Evolutionary conservation across 1,284 basidiomycete species (phyloP), one percentile per base, ranked within the genome.

Genomic region (Cryptococcus wingfieldii): DNA sequence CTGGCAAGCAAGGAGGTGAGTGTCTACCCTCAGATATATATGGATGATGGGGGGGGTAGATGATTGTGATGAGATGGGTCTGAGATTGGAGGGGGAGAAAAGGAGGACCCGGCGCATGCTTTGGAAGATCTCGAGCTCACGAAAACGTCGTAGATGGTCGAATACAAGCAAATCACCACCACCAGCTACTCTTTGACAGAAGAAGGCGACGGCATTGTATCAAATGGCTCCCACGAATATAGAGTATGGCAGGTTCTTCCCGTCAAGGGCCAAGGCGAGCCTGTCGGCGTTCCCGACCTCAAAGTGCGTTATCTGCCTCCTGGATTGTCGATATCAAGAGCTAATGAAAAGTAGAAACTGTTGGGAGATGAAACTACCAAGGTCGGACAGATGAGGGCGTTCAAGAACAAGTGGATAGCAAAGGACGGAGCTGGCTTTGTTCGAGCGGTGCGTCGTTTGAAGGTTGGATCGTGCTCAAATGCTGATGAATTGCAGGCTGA

Each of bases 401-500:
- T 99, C 83, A 96, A 94, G 80, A 95, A 90, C 71, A 90, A 89
- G 64, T 98, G 96, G 94, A 92, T 98, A 63, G 83, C 82, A 31
- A 98, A 98, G 77, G 89, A 95, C 62, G 90, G 89, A 4, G 83
- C 85, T 62, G 90, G 91, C 19, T 85, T 97, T 59, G 85, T 97
- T 53, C 88, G 88, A 77, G 80, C 86, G 58, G 91, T 94, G 54
- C 66, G 89, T 82, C 37, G 4, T n/a, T 31, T 10, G 3, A 37
- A 14, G 14, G 39, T 7, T 31, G 9, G 4, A 18, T 38, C 4
- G 19, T 23, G n/a, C 19, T 23, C 1, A 0, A 10, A 14, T 23
- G 25, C 18, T 13, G 16, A 25, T 27, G 27, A 25, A 23, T 47
- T 45, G 61, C 45, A 89, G 88, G 80, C 79, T 13, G 61, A 80